These are phyloP conservation scores for Aspergillus quadricinctus DNA, from an alignment of 2,329 filamentous ascomycete genomes.

Conservation along the genomic window DNA sequence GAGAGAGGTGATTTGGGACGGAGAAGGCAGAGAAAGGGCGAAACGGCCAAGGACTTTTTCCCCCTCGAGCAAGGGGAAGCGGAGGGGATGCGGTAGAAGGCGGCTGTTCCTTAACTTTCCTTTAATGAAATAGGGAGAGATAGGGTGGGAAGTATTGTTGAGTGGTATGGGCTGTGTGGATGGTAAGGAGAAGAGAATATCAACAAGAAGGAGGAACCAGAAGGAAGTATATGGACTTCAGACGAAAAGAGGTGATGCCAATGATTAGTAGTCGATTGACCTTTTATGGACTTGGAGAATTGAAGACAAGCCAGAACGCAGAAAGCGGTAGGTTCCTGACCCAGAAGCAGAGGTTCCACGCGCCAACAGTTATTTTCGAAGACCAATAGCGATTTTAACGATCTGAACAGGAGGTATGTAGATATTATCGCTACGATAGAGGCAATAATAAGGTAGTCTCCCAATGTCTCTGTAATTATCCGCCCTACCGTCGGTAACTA, in stretches of 20 bases:
- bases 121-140: constrained; percentile 5
- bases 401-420: background rate
- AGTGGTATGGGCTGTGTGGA: background rate
- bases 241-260: background rate
- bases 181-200: background rate
- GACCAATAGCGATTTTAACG: background rate
- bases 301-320: background rate
- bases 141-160: constrained; percentile 2
- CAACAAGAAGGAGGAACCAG: background rate
- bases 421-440: background rate
- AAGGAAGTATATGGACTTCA: background rate
- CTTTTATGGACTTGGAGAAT: background rate
- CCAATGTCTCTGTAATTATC: background rate
- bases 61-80: constrained; percentile 16
- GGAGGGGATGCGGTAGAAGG: constrained; percentile 1
- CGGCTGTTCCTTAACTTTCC: background rate
- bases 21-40: constrained; percentile 1
- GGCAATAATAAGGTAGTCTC: background rate
- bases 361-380: background rate
- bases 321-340: background rate
- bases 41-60: constrained; percentile 15
- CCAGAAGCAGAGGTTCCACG: background rate
- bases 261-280: background rate
- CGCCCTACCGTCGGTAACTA: background rate
- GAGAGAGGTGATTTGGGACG: background rate